A percentile compares a stretch with the other conserved stretches of the same genome.
Conservation (phyloP, 345 rosid genomes). For the Eucalyptus erythrocorys region DNA sequence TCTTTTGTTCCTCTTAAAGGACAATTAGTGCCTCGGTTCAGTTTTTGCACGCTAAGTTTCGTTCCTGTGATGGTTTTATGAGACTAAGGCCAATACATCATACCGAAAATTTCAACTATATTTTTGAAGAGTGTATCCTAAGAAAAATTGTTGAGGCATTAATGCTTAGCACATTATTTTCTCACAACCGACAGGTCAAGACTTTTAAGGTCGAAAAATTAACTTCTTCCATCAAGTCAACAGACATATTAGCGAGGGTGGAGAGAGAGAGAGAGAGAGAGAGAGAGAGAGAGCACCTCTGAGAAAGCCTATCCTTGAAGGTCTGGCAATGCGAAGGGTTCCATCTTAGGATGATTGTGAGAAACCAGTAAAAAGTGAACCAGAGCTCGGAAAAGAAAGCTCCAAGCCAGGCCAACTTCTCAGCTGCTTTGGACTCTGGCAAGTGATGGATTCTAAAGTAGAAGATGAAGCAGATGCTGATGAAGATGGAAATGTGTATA, state of each 20-base stretch:
- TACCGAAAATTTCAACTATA: not conserved
- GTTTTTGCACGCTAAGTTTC: not conserved
- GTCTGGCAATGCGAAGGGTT: not conserved
- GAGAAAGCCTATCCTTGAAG: constrained; percentile 12
- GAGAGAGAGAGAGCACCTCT: not conserved
- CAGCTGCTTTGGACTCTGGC: not conserved
- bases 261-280: not conserved
- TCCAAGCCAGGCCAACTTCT: constrained; percentile 17
- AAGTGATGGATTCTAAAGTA: not conserved
- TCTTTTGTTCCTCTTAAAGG: not conserved
- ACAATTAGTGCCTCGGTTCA: not conserved
- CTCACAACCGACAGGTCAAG: not conserved
- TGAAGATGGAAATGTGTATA: not conserved
- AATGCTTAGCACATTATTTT: not conserved
- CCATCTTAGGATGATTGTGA: constrained; percentile 3
- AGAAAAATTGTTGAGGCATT: not conserved
- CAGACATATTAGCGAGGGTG: too few relatives aligned
- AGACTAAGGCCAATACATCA: not conserved
- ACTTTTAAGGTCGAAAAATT: too few relatives aligned
- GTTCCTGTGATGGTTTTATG: not conserved
- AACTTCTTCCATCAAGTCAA: too few relatives aligned
- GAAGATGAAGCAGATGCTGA: not conserved
- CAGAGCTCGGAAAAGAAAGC: constrained; percentile 7
- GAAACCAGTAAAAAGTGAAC: constrained; percentile 15
- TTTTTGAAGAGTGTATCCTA: not conserved